Evolutionary conservation across 805 yeast genomes (phyloP).

Genomic region (Trichomonascus vanleenenianus): DNA sequence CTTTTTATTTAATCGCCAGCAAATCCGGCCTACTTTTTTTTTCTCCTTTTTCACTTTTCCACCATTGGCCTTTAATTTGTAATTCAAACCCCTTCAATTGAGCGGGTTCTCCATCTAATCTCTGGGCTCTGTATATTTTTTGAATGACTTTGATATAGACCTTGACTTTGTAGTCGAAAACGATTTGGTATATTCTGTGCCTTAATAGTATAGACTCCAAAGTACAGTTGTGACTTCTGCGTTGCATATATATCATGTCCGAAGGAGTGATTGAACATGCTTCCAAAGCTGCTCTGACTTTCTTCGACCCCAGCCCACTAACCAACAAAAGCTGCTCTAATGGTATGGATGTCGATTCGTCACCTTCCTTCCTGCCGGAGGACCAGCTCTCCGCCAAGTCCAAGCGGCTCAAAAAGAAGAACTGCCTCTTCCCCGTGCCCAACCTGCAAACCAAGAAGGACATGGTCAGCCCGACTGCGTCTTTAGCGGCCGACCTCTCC

Average conservation of each 20-base stretch:
- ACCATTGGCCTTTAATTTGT: too few relatives aligned
- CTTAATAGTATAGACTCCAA: not conserved
- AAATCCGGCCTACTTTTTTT: too few relatives aligned
- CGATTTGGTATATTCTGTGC: not conserved
- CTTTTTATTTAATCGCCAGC: too few relatives aligned
- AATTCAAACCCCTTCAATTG: too few relatives aligned
- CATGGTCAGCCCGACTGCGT: constrained; percentile 21
- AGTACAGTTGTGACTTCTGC: not conserved
- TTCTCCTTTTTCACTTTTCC: too few relatives aligned
- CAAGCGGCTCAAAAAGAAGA: constrained; percentile 7
- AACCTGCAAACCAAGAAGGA: constrained; percentile 5
- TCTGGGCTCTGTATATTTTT: not conserved
- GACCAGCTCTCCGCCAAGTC: constrained; percentile 8
- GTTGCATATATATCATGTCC: not conserved
- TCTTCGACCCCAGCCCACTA: too few relatives aligned
- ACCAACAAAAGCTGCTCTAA: too few relatives aligned
- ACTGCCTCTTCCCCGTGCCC: constrained; percentile 14
- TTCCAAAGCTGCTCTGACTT: not conserved
- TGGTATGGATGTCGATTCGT: constrained; percentile 8
- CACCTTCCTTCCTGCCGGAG: constrained; percentile 16
- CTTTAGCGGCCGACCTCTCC: constrained; percentile 30
- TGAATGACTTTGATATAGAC: not conserved
- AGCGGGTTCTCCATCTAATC: too few relatives aligned
- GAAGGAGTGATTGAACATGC: not conserved
- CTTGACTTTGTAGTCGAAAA: not conserved